These are phyloP conservation scores for Vigna trinervia DNA, from an alignment of 306 rosid species.

Conservation along the genomic window DNA sequence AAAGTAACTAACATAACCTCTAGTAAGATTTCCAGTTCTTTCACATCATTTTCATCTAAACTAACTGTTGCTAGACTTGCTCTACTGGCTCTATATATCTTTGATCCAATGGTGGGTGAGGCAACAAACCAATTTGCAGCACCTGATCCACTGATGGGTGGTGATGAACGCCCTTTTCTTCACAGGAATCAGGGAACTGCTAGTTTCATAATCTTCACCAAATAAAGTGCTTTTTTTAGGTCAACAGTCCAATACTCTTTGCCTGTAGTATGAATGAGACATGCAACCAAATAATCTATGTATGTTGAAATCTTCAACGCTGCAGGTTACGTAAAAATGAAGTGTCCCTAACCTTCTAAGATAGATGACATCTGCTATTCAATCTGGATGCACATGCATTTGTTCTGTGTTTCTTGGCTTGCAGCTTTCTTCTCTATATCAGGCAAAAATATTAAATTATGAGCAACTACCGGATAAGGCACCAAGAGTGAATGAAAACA, in stretches of 20 bases:
- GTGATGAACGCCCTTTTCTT: too few relatives aligned
- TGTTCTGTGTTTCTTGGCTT: conserved; percentile 55
- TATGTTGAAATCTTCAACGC: conserved; percentile 40
- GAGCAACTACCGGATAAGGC: conserved; percentile 6
- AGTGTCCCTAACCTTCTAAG: conserved; percentile 41
- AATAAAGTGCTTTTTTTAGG: conserved; percentile 11
- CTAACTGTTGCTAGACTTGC: too few relatives aligned
- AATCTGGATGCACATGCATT: conserved; percentile 64
- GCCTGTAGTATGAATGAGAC: conserved; percentile 32
- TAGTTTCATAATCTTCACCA: conserved; percentile 44
- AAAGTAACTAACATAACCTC: too few relatives aligned
- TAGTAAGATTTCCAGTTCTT: too few relatives aligned
- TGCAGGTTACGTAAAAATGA: conserved; percentile 28
- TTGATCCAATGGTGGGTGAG: too few relatives aligned
- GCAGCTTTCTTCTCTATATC: conserved; percentile 78
- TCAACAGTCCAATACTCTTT: conserved; percentile 35
- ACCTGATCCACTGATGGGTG: too few relatives aligned
- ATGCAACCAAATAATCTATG: conserved; percentile 40
- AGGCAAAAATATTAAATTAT: conserved; percentile 13
- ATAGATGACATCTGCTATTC: conserved; percentile 45
- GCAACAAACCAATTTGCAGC: too few relatives aligned
- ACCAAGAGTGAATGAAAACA: conserved; percentile 16
- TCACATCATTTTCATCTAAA: too few relatives aligned
- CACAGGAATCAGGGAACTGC: conserved; percentile 31
- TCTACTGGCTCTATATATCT: too few relatives aligned